A percentile compares a stretch with the other conserved stretches of the same genome.
Evolutionary conservation across 805 yeast genomes (phyloP).

Genomic region (Lipomyces mesembrius): DNA sequence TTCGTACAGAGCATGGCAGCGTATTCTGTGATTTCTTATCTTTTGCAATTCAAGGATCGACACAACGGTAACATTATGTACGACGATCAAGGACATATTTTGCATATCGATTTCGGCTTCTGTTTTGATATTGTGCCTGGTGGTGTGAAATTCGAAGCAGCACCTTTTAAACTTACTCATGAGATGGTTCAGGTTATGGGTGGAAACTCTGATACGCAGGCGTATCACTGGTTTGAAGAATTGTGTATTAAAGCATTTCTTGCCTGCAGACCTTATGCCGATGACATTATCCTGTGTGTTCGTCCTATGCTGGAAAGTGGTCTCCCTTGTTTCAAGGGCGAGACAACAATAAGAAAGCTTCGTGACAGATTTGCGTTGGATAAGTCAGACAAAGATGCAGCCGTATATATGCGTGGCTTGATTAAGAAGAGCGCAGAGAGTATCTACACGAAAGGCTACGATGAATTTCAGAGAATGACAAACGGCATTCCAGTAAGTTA

Average conservation of each 20-base stretch:
- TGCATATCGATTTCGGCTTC: slow-evolving; percentile 98
- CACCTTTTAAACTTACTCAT: slow-evolving; percentile 93
- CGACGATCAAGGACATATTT: slow-evolving; percentile 90
- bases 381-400: slow-evolving; percentile 84
- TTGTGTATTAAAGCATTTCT: slow-evolving; percentile 90
- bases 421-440: slow-evolving; percentile 84
- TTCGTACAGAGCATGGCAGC: slow-evolving; percentile 92
- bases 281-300: slow-evolving; percentile 81
- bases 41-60: slow-evolving; percentile 91
- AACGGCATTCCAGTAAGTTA: slow-evolving; percentile 79
- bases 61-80: slow-evolving; percentile 98
- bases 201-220: slow-evolving; percentile 82
- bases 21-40: slow-evolving; percentile 86
- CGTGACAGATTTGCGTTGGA: slow-evolving; percentile 78
- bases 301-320: slow-evolving; percentile 94
- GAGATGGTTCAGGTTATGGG: slow-evolving; percentile 98
- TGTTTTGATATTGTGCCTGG: slow-evolving; percentile 99
- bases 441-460: slow-evolving; percentile 90
- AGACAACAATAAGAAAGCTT: slow-evolving; percentile 77
- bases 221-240: slow-evolving; percentile 92
- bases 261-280: slow-evolving; percentile 86
- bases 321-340: slow-evolving; percentile 31
- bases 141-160: slow-evolving; percentile 97
- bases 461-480: slow-evolving; percentile 93
- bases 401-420: slow-evolving; percentile 71